These are phyloP conservation scores for Plasmodium sp. DNA, from an alignment of 169 alveolate genomes.

Conservation along the genomic window DNA sequence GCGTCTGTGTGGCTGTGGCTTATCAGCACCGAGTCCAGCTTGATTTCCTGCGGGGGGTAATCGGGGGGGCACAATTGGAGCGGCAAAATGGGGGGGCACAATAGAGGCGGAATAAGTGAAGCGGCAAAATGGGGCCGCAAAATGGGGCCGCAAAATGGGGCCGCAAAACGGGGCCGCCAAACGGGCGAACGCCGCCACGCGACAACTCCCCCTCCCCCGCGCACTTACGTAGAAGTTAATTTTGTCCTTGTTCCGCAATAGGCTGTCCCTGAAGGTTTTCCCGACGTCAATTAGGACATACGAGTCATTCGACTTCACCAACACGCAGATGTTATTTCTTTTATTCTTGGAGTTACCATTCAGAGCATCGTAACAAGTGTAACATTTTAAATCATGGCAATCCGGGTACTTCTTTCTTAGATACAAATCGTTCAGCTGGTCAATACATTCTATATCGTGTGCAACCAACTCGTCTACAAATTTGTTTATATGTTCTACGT, in stretches of 20 bases:
- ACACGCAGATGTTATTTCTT: conserved; percentile 50
- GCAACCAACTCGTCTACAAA: conserved; percentile 55
- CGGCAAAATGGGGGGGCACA: background rate
- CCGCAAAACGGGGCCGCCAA: background rate
- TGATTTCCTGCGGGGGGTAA: conserved; percentile 4
- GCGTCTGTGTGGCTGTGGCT: conserved; percentile 72
- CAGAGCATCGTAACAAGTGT: conserved; percentile 60
- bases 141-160: background rate
- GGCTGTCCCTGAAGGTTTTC: conserved; percentile 62
- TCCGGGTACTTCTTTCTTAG: conserved; percentile 33
- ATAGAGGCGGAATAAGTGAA: no score
- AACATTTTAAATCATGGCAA: conserved; percentile 17
- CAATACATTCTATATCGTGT: conserved; percentile 40
- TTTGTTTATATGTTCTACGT: conserved; percentile 14
- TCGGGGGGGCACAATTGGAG: background rate
- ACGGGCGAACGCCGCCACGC: background rate
- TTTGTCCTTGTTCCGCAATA: conserved; percentile 27
- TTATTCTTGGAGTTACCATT: conserved; percentile 46
- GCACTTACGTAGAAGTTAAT: conserved; percentile 41
- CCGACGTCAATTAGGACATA: conserved; percentile 69
- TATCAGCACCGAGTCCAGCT: conserved; percentile 40
- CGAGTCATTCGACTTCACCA: conserved; percentile 43
- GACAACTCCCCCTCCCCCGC: background rate
- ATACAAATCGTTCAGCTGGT: conserved; percentile 37
- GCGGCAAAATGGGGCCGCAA: background rate